Evolutionary conservation across 78 protist genomes (phyloP).

Genomic region (Dictyostelium brefeldianum): DNA sequence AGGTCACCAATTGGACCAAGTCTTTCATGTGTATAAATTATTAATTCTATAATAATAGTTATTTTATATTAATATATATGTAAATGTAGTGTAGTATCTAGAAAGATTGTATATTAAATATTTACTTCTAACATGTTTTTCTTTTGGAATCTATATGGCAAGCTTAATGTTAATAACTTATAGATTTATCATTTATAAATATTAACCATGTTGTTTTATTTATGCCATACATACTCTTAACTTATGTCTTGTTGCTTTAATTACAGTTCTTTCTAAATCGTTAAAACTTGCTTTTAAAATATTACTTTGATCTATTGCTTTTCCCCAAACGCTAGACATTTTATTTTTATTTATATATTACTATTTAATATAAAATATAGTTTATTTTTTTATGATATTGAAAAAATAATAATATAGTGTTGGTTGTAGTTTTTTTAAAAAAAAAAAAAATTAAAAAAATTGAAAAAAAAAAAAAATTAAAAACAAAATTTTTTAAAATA

Average conservation of each 20-base stretch:
- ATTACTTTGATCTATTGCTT: conserved; percentile 69
- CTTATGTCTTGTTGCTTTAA: conserved; percentile 83
- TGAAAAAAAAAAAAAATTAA: background rate
- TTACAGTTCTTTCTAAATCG: conserved; percentile 54
- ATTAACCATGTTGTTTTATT: background rate
- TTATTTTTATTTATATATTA: background rate
- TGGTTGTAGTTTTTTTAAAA: background rate
- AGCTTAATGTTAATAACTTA: no score
- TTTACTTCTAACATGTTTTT: conserved; percentile 81
- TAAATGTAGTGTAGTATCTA: background rate
- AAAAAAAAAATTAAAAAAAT: conserved; percentile 5
- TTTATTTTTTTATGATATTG: background rate
- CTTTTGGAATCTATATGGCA: conserved; percentile 64
- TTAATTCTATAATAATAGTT: conserved; percentile 9
- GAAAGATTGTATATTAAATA: background rate
- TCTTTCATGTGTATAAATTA: conserved; percentile 72
- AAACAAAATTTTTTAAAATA: background rate
- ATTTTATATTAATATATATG: conserved; percentile 5
- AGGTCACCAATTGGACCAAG: conserved; percentile 76
- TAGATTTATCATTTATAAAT: background rate
- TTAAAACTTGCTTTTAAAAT: conserved; percentile 76
- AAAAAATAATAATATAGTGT: no score
- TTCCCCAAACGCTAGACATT: conserved; percentile 82
- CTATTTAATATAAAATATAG: background rate
- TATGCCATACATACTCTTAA: conserved; percentile 50